These are phyloP conservation scores for Penicillium flavigenum DNA, from an alignment of 495 filamentous ascomycete genomes.

Conservation along the genomic window DNA sequence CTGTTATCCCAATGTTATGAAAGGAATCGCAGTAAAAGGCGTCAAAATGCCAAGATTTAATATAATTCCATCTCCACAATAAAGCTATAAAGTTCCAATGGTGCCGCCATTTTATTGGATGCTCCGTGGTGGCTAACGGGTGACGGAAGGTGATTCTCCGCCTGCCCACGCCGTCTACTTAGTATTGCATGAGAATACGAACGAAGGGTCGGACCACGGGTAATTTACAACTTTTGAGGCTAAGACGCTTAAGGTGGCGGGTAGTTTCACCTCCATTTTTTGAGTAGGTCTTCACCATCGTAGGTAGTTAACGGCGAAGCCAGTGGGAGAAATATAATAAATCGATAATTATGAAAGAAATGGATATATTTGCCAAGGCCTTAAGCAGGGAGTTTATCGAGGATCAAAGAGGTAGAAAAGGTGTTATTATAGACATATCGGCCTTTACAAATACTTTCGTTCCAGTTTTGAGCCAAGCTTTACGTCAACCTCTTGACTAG, in stretches of 20 bases:
- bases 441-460: neutral
- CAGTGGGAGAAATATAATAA: too few relatives aligned
- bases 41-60: neutral
- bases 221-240: neutral
- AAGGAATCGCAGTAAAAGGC: neutral
- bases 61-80: neutral
- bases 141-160: neutral
- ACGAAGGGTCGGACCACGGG: neutral
- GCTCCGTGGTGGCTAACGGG: neutral
- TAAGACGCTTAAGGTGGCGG: neutral
- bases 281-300: too few relatives aligned
- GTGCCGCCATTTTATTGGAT: neutral
- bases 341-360: too few relatives aligned
- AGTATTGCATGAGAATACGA: neutral
- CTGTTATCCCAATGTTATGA: neutral
- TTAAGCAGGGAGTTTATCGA: neutral
- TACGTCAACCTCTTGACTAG: neutral
- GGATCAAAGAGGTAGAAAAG: neutral
- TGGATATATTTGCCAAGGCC: too few relatives aligned
- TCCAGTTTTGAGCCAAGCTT: neutral
- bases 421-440: neutral
- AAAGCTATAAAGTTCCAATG: neutral
- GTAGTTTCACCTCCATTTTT: neutral
- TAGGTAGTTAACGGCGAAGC: too few relatives aligned
- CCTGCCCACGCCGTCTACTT: too few relatives aligned